Conservation (phyloP, 2,329 filamentous ascomycete species). For the Rhinocladiella mackenziei region DNA sequence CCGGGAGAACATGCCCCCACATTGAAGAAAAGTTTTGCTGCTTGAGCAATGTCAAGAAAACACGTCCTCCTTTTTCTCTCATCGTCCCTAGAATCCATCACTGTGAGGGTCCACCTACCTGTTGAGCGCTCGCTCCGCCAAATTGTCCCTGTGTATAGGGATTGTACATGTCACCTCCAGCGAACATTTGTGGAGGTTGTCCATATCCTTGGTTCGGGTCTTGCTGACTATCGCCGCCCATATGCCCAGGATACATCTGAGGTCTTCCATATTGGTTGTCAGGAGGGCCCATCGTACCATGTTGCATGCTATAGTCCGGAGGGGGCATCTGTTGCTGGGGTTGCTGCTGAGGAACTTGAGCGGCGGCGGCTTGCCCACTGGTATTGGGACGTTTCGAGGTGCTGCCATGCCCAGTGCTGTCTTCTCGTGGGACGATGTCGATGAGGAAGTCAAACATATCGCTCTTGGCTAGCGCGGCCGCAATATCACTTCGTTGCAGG, state of each 20-base stretch:
- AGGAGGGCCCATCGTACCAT: slow-evolving; percentile 60
- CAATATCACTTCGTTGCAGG: slow-evolving; percentile 92
- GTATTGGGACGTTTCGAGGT: slow-evolving; percentile 46
- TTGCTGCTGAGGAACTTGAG: slow-evolving; percentile 47
- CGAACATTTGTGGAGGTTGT: slow-evolving; percentile 73
- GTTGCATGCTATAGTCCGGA: slow-evolving; percentile 56
- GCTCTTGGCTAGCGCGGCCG: slow-evolving; percentile 89
- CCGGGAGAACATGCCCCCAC: background rate
- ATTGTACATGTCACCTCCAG: slow-evolving; percentile 68
- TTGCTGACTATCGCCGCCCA: slow-evolving; percentile 52
- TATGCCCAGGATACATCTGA: slow-evolving; percentile 77
- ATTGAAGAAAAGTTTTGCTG: too few relatives aligned
- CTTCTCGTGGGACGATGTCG: slow-evolving; percentile 94
- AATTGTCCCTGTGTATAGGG: slow-evolving; percentile 69
- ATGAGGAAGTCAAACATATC: slow-evolving; percentile 99
- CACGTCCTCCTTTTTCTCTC: background rate
- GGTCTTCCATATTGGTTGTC: slow-evolving; percentile 78
- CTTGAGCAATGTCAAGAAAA: too few relatives aligned
- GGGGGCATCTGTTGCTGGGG: slow-evolving; percentile 53
- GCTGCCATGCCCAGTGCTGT: slow-evolving; percentile 66
- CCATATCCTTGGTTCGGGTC: slow-evolving; percentile 69
- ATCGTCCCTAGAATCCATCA: slow-evolving; percentile 1
- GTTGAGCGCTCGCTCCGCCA: slow-evolving; percentile 52
- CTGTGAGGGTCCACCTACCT: slow-evolving; percentile 54
- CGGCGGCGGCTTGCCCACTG: slow-evolving; percentile 40